Evolutionary conservation across 164 flowering plant species (phyloP), one percentile per base, ranked within the genome.

Genomic region (Berberis vulgaris): DNA sequence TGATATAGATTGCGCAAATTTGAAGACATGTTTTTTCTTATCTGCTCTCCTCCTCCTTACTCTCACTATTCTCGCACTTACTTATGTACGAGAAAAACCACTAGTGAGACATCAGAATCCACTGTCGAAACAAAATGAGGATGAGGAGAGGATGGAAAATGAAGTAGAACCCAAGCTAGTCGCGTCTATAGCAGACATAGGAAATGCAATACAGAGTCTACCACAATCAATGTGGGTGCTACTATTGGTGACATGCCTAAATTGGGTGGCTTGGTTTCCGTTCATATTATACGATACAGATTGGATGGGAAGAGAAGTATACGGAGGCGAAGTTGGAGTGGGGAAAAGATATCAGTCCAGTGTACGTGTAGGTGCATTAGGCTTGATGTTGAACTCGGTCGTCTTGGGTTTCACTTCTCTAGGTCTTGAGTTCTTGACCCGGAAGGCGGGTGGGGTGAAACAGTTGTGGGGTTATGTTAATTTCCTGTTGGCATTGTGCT

Each of bases 201-300:
- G 67, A 1, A 60, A 44, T 1, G 88, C 90, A 0, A 39, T 90
- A 13, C 71, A 65, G 64, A 72, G 68, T n/a, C 43, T 90, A 43
- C 64, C 76, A 7, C 76, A 66, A 49, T 82, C 91, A 0, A 87
- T 89, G 91, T 69, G 82, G 85, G 57, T 84, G 0, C 72, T 89
- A 6, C 60, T 86, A 10, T 3, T 84, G 41, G 94, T 89, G 65
- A 89, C 97, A 40, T 76, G 78, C 49, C 75, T 89, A 2, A 89
- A 87, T 54, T 87, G 94, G 97, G 65, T 89, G 12, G 97, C 84
- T 2, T 89, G 97, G 97, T 89, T 89, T 72, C 95, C 95, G 0
- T 90, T 84, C 71, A 45, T 88, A 49, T 49, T 49, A 11, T 49
- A 49, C 52, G 88, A 88, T 61, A 88, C 95, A 0, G 96, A 87